Evolutionary conservation across 768 basidiomycete species (phyloP).

Genomic region (Lanmaoa pseudosensibilis): DNA sequence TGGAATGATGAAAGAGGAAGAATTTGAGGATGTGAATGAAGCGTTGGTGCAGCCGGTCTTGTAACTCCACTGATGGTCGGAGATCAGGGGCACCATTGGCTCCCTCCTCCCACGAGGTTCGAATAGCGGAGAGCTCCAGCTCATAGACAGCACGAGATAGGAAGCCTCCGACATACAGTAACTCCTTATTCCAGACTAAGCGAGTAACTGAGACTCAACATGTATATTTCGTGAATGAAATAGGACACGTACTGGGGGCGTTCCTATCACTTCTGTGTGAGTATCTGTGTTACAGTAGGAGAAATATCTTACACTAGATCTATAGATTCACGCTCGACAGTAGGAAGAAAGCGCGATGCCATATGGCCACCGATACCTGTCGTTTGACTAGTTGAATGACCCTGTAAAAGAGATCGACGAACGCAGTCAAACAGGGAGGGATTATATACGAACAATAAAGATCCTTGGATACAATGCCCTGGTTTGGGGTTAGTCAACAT

Average conservation of each 20-base stretch:
- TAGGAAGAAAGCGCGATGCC: conserved; percentile 9
- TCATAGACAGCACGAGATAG: conserved; percentile 11
- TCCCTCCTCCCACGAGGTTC: conserved; percentile 55
- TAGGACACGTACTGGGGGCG: not conserved
- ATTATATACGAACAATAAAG: conserved; percentile 63
- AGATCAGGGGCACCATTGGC: conserved; percentile 27
- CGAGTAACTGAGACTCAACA: too few species aligned
- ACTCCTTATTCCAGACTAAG: conserved; percentile 86
- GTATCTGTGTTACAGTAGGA: not conserved
- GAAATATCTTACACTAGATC: conserved; percentile 8
- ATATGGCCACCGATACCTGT: conserved; percentile 14
- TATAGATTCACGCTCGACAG: conserved; percentile 12
- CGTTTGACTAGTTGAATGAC: conserved; percentile 12
- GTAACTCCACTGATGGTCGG: conserved; percentile 42
- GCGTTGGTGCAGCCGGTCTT: conserved; percentile 52
- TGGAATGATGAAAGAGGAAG: conserved; percentile 87
- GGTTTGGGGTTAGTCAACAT: conserved; percentile 5
- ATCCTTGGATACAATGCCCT: conserved; percentile 68
- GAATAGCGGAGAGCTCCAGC: conserved; percentile 11
- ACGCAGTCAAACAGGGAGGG: not conserved
- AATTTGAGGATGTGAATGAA: conserved; percentile 82
- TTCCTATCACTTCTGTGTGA: not conserved
- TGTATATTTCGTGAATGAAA: too few species aligned
- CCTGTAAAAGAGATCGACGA: not conserved
- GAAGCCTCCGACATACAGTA: conserved; percentile 11